These are phyloP conservation scores for Penicillium sp. DNA, from an alignment of 2,329 filamentous ascomycete genomes.

Conservation along the genomic window DNA sequence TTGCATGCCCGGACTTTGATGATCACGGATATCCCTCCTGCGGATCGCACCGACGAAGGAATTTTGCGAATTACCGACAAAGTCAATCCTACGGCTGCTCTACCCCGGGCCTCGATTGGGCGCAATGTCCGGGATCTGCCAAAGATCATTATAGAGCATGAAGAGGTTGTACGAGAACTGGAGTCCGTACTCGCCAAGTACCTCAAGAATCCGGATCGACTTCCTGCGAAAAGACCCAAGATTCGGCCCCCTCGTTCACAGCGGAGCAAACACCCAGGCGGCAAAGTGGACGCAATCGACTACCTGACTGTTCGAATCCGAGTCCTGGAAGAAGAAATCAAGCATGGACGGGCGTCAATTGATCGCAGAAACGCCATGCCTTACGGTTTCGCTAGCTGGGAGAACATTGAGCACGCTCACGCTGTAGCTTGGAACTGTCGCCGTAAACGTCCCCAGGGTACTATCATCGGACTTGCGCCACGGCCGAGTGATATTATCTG, in stretches of 20 bases:
- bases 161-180: constrained; percentile 75
- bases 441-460: constrained; percentile 77
- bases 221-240: constrained; percentile 74
- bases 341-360: constrained; percentile 75
- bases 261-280: constrained; percentile 63
- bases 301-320: constrained; percentile 86
- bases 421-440: constrained; percentile 79
- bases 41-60: constrained; percentile 80
- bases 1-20: constrained; percentile 71
- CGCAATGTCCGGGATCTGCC: constrained; percentile 92
- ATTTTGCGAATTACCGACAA: constrained; percentile 80
- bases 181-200: constrained; percentile 87
- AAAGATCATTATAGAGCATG: constrained; percentile 79
- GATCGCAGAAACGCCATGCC: constrained; percentile 86
- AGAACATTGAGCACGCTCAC: constrained; percentile 84
- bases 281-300: constrained; percentile 91
- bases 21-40: constrained; percentile 79
- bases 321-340: constrained; percentile 79
- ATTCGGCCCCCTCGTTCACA: constrained; percentile 83
- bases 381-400: constrained; percentile 93
- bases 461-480: constrained; percentile 77
- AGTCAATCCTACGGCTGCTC: constrained; percentile 74
- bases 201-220: constrained; percentile 78
- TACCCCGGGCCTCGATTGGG: constrained; percentile 79
- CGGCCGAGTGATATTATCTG: constrained; percentile 92